Evolutionary conservation across 768 basidiomycete genomes (phyloP), one percentile per base, ranked within the genome.

Genomic region (Lactarius hengduanensis): DNA sequence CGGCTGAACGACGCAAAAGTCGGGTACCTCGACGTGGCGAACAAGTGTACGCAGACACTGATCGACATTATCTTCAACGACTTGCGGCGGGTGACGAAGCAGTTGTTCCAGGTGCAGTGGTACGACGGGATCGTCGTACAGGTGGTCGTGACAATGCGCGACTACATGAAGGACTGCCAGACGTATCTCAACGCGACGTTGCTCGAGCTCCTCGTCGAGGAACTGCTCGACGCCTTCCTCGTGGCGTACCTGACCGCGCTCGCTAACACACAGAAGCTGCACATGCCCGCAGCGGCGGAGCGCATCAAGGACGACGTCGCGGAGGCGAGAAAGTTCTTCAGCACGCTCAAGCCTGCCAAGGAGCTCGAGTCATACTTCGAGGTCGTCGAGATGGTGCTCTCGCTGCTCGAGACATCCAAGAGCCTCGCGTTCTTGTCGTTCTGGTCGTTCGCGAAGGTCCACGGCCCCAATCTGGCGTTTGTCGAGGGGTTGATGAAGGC

Each of bases 21-120:
- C 74, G 97, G 97, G 3, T 98, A 96, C 77, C 85, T 98, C 69
- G 97, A 99, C 76, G 94, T 98, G 45, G 96, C 96, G 61, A 98
- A 98, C 81, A 93, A 92, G 75, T 98, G 96, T 80, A 94, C 91
- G 26, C 92, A 96, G 72, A 90, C 91, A 0, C 85, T 99, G 64
- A 95, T 99, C 73, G 91, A 92, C 71, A 87, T 96, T 72, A 89
- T 98, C 72, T 94, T 97, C 81, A 92, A 97, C 76, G 97, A 98
- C 75, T 79, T 98, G 71, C 92, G 90, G 75, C 87, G 90, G 0
- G 96, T 91, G 11, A 90, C 87, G 18, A 94, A 92, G 75, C 82
- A 81, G 45, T 82, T 98, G 43, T 95, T 98, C 83, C 88, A 89
- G 65, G 80, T 84, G 7, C 71, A 82, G 1, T 98, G 97, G 97